Conservation (phyloP, 345 rosid genomes). For the Camelina laxa region DNA sequence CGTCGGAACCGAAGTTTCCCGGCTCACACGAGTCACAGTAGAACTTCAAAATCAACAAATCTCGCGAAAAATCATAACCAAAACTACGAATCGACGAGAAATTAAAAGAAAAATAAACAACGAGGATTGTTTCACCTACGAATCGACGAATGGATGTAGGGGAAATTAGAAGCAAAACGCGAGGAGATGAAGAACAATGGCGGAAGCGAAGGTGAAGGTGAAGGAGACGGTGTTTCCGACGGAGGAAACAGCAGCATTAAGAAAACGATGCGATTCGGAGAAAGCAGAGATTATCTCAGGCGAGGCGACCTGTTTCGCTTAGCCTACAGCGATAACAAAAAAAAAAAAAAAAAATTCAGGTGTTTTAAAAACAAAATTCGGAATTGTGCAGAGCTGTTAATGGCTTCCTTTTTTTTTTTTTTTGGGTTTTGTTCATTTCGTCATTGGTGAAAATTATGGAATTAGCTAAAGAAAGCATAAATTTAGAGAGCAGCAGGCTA, state of each 20-base stretch:
- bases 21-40: conserved; percentile 19
- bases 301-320: conserved; percentile 26
- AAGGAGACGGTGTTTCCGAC: not conserved
- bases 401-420: conserved; percentile 11
- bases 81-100: not conserved
- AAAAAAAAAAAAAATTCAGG: not conserved
- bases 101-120: not conserved
- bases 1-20: conserved; percentile 3
- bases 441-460: conserved; percentile 22
- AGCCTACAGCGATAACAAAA: conserved; percentile 1
- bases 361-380: not conserved
- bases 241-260: not conserved
- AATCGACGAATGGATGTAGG: not conserved
- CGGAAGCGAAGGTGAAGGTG: conserved; percentile 24
- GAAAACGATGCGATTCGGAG: conserved; percentile 5
- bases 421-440: conserved; percentile 19
- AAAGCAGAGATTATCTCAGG: conserved; percentile 20
- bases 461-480: conserved; percentile 35
- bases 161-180: not conserved
- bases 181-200: conserved; percentile 17
- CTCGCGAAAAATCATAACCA: not conserved
- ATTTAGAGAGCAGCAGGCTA: not conserved
- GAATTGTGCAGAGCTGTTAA: conserved; percentile 27
- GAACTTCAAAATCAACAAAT: conserved; percentile 24
- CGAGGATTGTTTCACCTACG: conserved; percentile 29